phyloP scores from a whole-genome alignment of 2,329 filamentous ascomycete species.

The Acarospora socialis region DNA sequence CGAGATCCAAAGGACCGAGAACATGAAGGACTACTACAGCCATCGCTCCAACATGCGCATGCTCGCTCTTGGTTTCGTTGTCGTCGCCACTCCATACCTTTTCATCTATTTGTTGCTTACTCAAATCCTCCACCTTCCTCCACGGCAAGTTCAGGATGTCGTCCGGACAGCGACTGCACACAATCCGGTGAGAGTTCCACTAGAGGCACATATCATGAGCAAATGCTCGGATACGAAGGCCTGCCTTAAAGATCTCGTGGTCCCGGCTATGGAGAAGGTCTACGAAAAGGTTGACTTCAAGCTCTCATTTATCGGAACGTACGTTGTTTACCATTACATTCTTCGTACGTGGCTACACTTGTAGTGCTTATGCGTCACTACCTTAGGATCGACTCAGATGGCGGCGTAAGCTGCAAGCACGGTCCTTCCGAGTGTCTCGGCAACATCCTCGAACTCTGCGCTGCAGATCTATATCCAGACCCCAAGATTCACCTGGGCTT shows the following conservation, averaged over 20 bases:
- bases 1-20: too few species aligned
- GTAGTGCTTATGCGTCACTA: slow-evolving; percentile 1
- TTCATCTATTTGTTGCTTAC: too few species aligned
- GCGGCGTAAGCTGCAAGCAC: slow-evolving; percentile 78
- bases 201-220: slow-evolving; percentile 93
- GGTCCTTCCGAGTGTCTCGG: slow-evolving; percentile 83
- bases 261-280: slow-evolving; percentile 75
- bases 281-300: slow-evolving; percentile 79
- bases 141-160: too few species aligned
- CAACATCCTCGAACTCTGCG: slow-evolving; percentile 89
- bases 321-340: slow-evolving; percentile 21
- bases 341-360: background rate
- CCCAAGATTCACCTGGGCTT: slow-evolving; percentile 79
- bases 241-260: slow-evolving; percentile 64
- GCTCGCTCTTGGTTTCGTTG: too few species aligned
- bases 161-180: too few species aligned
- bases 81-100: too few species aligned
- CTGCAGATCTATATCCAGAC: slow-evolving; percentile 65
- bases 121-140: too few species aligned
- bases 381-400: slow-evolving; percentile 47
- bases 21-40: too few species aligned
- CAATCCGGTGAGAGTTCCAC: slow-evolving; percentile 55
- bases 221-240: slow-evolving; percentile 88
- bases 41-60: too few species aligned
- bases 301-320: slow-evolving; percentile 79